Base-by-base conservation (phyloP, 306 rosid genomes). In the Acacia confusa region DNA sequence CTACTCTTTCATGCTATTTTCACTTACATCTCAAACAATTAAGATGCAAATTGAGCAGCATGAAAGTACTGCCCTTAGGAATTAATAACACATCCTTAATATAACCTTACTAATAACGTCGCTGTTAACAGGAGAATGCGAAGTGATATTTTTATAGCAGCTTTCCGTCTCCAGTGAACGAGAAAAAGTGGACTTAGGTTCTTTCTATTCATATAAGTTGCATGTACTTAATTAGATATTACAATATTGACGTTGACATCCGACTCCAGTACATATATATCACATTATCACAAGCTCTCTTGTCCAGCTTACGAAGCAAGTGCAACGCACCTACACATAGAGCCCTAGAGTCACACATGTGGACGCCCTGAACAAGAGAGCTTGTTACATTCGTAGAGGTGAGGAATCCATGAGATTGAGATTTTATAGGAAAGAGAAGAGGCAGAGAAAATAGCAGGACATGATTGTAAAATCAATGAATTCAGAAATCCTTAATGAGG, bases 321-420 rank as follows among this genome's bases (percentile, higher is more conserved):
- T 30, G 16, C 10, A 27, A 68, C 67, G 58, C 67, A 89, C 93
- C 93, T 91, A 93, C 95, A 72, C 93, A 91, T 55, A 91, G 91
- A n/a, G 86, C 81, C 73, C 93, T 93, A 78, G 81, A 77, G 52
- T 93, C 89, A 75, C 95, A 88, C 3, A 91, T 85, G 85, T 89
- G 87, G 47, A 85, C 95, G 11, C 95, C 91, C 84, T 91, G 0
- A 34, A 30, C 2, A 30, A 2, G 34, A 30, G 34, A 30, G 34
- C n/a, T n/a, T n/a, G n/a, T n/a, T n/a, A n/a, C n/a, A n/a, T n/a
- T n/a, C n/a, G n/a, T 2, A 30, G 36, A 34, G 6, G 36, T 34
- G 36, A 34, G 36, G 4, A 34, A 34, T 34, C 36, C 36, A 34
- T 34, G 36, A 34, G 36, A 34, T 34, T 0, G 36, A 30, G 36